phyloP scores from a whole-genome alignment of 1,284 basidiomycete genomes.

The Cutaneotrichosporon sp. region DNA sequence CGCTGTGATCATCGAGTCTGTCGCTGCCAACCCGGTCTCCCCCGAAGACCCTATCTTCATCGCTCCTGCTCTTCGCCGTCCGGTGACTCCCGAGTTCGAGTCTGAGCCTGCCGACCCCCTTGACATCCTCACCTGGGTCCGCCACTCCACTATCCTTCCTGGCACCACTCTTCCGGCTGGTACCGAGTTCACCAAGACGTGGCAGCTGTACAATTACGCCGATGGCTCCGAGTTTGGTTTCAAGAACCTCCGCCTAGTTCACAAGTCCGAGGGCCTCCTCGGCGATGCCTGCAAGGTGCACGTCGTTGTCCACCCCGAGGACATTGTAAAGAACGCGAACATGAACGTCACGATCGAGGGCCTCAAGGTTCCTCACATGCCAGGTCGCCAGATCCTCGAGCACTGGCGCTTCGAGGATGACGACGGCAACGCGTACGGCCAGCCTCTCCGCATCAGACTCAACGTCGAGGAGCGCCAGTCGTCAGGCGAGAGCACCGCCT shows the following conservation, averaged over 20 bases:
- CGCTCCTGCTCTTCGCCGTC: neutral
- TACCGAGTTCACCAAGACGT: slow-evolving; percentile 49
- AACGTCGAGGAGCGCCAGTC: slow-evolving; percentile 30
- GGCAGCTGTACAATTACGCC: slow-evolving; percentile 47
- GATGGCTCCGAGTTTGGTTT: slow-evolving; percentile 42
- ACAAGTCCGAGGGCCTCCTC: slow-evolving; percentile 26
- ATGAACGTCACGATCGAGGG: slow-evolving; percentile 38
- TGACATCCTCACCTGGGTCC: slow-evolving; percentile 48
- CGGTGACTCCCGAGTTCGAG: neutral
- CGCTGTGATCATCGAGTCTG: slow-evolving; percentile 5
- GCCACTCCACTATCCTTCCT: slow-evolving; percentile 44
- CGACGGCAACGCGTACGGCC: slow-evolving; percentile 42
- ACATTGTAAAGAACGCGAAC: slow-evolving; percentile 41
- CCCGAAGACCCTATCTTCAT: slow-evolving; percentile 18
- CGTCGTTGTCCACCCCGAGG: slow-evolving; percentile 25
- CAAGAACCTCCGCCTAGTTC: slow-evolving; percentile 35
- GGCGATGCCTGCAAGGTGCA: slow-evolving; percentile 28
- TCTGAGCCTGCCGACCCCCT: slow-evolving; percentile 15
- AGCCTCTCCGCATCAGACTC: slow-evolving; percentile 43
- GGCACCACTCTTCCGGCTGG: slow-evolving; percentile 43
- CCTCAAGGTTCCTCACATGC: slow-evolving; percentile 39
- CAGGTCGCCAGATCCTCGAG: slow-evolving; percentile 42
- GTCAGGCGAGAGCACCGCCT: slow-evolving; percentile 30
- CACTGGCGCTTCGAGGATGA: slow-evolving; percentile 48
- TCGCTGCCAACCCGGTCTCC: slow-evolving; percentile 5